phyloP scores from a whole-genome alignment of 2,329 filamentous ascomycete species.

The Pseudohalonectria lignicola region DNA sequence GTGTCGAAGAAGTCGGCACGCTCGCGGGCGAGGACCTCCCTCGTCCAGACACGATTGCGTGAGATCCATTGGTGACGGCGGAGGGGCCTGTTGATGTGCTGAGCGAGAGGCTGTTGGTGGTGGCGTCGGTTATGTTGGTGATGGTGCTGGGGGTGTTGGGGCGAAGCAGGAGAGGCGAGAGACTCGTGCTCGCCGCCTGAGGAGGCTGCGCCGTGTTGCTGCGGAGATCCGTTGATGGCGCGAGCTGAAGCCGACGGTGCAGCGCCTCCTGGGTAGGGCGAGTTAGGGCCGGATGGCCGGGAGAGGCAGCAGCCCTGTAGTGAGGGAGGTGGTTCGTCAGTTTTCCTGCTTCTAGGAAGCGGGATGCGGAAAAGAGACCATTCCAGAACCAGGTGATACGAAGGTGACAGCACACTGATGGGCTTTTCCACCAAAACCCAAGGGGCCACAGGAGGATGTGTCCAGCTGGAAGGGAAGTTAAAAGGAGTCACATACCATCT shows the following conservation, averaged over 20 bases:
- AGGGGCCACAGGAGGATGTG: no score
- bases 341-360: no score
- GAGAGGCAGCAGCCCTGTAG: slow-evolving; percentile 49
- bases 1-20: slow-evolving; percentile 85
- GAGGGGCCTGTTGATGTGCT: slow-evolving; percentile 62
- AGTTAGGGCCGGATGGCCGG: slow-evolving; percentile 37
- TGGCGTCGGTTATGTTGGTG: slow-evolving; percentile 14
- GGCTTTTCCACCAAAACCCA: no score
- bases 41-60: slow-evolving; percentile 57
- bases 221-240: slow-evolving; percentile 35
- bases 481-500: no score
- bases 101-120: slow-evolving; percentile 33
- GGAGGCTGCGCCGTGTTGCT: slow-evolving; percentile 17
- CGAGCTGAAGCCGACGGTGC: slow-evolving; percentile 36
- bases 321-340: not conserved
- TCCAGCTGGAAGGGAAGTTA: no score
- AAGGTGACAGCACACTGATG: no score
- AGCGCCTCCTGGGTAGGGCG: slow-evolving; percentile 39
- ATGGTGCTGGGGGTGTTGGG: slow-evolving; percentile 3
- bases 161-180: slow-evolving; percentile 9
- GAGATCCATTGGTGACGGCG: slow-evolving; percentile 56
- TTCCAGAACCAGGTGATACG: no score
- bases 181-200: slow-evolving; percentile 9
- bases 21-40: slow-evolving; percentile 56
- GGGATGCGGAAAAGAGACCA: no score